Evolutionary conservation across 2,329 filamentous ascomycete genomes (phyloP), one percentile per base, ranked within the genome.

Genomic region (Gaeumannomyces sp.): DNA sequence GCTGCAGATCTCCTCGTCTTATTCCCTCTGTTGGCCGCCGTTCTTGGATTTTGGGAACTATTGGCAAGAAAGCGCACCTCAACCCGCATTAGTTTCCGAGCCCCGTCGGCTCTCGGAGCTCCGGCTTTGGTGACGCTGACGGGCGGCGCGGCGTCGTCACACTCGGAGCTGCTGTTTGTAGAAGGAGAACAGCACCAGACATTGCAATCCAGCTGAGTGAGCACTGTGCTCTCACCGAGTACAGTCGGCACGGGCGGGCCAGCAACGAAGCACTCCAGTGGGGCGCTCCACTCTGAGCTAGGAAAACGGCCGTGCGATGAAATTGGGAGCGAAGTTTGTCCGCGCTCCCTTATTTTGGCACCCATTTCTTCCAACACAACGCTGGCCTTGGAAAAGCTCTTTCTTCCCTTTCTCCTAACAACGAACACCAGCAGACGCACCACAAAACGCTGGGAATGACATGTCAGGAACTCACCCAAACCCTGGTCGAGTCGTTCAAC

Each of bases 401-500:
- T 50, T 10, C 7, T 29, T 27, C 14, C 25, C 57, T 16, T 27
- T 22, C n/a, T 4, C n/a, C 11, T 8, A 13, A 28, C 3, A 14
- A 29, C 10, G 8, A 60, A 29, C 59, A n/a, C 59, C 29, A 35
- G 31, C 59, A 35, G 28, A 16, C 65, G 10, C 45, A 5, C 19
- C 22, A 6, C 45, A 53, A 53, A n/a, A n/a, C 45, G 45, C 45
- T 73, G 75, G 78, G 74, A 72, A 80, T 81, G 78, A 78, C 73
- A 71, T 72, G 72, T 69, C 74, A 76, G 70, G 72, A 72, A 66
- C 77, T 83, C 68, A 83, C 82, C 19, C 81, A 84, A 76, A 85
- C 81, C 70, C 77, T 89, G 73, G 80, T 85, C 69, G 83, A 87
- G 77, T 87, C 85, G 69, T 89, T 89, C 77, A 84, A 83, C 75